A percentile compares a stretch with the other conserved stretches of the same genome.
phyloP scores from a whole-genome alignment of 2,329 filamentous ascomycete species.

The Claviceps purpurea region DNA sequence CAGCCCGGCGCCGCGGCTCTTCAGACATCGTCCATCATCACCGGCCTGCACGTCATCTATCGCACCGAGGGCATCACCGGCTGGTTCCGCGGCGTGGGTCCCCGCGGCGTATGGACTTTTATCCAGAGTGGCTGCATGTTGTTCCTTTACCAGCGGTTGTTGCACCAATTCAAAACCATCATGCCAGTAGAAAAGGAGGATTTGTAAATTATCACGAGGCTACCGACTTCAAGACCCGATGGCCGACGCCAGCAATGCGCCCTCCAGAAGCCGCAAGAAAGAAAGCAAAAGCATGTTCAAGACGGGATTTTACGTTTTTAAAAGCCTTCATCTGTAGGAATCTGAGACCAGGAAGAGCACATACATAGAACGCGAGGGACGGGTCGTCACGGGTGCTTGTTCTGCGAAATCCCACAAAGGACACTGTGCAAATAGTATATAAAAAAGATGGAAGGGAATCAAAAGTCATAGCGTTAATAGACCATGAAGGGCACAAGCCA shows the following conservation, averaged over 20 bases:
- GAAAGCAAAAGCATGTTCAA: not conserved
- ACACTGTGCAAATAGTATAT: no score
- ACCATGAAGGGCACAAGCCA: no score
- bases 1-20: constrained; percentile 67
- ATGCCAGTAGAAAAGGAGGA: constrained; percentile 18
- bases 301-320: not conserved
- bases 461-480: no score
- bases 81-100: constrained; percentile 90
- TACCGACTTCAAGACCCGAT: not conserved
- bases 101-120: constrained; percentile 89
- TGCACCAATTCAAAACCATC: constrained; percentile 58
- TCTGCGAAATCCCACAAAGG: no score
- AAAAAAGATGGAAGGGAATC: no score
- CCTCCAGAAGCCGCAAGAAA: not conserved
- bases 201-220: constrained; percentile 6
- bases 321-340: no score
- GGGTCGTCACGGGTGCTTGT: no score
- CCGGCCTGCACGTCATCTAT: constrained; percentile 77
- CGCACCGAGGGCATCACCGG: constrained; percentile 75
- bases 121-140: constrained; percentile 96
- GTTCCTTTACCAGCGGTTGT: constrained; percentile 80
- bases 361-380: no score
- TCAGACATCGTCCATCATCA: constrained; percentile 80
- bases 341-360: no score
- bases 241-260: not conserved